Evolutionary conservation across 2,329 filamentous ascomycete genomes (phyloP).

Genomic region (Alternaria arbusti): DNA sequence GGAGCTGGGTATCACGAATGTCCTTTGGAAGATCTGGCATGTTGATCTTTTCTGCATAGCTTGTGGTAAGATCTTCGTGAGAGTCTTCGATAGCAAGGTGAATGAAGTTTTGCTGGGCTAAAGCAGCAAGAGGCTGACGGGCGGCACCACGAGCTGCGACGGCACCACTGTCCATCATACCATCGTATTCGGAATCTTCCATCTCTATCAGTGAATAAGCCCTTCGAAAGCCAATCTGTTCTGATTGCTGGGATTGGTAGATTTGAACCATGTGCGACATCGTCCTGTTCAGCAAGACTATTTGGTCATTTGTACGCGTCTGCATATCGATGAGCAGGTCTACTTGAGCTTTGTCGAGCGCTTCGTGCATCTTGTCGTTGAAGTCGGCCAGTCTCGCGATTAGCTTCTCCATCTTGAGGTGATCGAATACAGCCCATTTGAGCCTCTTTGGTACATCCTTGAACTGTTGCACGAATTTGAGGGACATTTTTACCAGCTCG

Average conservation of each 20-base stretch:
- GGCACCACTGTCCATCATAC: neutral
- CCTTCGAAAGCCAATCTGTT: constrained; percentile 16
- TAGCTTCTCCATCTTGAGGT: constrained; percentile 40
- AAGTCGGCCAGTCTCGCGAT: constrained; percentile 41
- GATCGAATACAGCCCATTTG: constrained; percentile 43
- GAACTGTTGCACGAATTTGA: constrained; percentile 36
- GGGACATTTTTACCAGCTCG: constrained; percentile 36
- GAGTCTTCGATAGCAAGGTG: constrained; percentile 43
- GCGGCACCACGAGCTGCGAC: constrained; percentile 11
- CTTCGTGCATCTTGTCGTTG: constrained; percentile 47
- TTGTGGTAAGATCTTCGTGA: constrained; percentile 29
- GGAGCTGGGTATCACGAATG: constrained; percentile 14
- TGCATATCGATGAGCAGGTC: constrained; percentile 39
- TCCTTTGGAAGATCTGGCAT: constrained; percentile 25
- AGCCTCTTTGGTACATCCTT: constrained; percentile 33
- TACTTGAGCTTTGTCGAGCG: constrained; percentile 41
- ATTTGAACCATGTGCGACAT: constrained; percentile 47
- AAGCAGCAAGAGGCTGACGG: constrained; percentile 30
- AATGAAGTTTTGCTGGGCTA: constrained; percentile 47
- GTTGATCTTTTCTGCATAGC: constrained; percentile 30
- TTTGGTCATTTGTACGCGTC: constrained; percentile 44
- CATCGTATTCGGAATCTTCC: constrained; percentile 29
- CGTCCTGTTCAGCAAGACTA: constrained; percentile 46
- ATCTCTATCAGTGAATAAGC: constrained; percentile 20
- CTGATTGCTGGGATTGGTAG: constrained; percentile 28